phyloP scores from a whole-genome alignment of 2,329 filamentous ascomycete species.

The Xylaria sp. region DNA sequence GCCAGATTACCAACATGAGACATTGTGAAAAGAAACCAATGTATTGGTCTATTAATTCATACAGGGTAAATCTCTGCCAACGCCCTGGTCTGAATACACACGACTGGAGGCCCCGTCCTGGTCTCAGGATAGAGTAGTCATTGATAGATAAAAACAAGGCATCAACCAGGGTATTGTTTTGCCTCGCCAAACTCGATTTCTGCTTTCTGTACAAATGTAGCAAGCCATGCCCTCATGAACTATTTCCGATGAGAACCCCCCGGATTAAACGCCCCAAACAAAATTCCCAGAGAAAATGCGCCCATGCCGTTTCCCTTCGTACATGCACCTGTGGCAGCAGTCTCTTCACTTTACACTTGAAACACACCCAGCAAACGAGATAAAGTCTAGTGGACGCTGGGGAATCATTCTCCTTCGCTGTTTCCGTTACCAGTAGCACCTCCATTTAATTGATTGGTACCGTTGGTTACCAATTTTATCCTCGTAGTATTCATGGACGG shows the following conservation, averaged over 20 bases:
- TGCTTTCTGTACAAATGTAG: constrained; percentile 48
- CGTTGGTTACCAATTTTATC: constrained; percentile 71
- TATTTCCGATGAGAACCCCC: constrained; percentile 32
- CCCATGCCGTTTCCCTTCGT: constrained; percentile 31
- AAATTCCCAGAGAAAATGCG: constrained; percentile 24
- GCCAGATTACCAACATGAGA: constrained; percentile 23
- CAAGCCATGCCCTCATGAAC: constrained; percentile 43
- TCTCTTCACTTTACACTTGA: not conserved
- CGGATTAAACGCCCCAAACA: constrained; percentile 36
- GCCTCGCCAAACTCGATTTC: constrained; percentile 39
- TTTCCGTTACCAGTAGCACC: constrained; percentile 38
- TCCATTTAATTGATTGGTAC: constrained; percentile 44
- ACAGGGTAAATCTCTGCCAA: constrained; percentile 29
- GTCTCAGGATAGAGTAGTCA: constrained; percentile 22
- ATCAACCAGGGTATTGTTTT: constrained; percentile 44
- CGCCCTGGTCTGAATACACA: constrained; percentile 22
- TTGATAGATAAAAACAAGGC: constrained; percentile 32
- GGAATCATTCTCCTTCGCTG: constrained; percentile 48
- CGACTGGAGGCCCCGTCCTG: constrained; percentile 17
- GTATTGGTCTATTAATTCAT: constrained; percentile 38
- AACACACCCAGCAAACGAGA: constrained; percentile 6
- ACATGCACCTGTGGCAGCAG: constrained; percentile 20
- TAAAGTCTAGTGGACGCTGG: not conserved
- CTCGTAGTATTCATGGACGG: constrained; percentile 66
- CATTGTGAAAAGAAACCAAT: constrained; percentile 27